Evolutionary conservation across 2,329 filamentous ascomycete genomes (phyloP), one percentile per base, ranked within the genome.

Genomic region (Xenoacremonium recifei): DNA sequence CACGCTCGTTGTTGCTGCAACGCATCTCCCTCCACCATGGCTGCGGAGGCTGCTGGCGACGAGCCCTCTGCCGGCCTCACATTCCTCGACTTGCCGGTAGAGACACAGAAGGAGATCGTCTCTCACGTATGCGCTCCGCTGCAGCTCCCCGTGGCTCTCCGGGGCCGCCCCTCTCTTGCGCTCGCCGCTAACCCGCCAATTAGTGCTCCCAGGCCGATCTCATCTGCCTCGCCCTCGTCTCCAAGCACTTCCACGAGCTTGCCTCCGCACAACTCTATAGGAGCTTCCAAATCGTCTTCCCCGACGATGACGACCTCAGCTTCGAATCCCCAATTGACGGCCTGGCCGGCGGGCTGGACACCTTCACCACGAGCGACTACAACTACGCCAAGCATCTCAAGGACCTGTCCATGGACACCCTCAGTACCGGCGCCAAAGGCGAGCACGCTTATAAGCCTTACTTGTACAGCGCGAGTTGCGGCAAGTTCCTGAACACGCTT

Each of bases 401-500:
- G 47, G 72, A 77, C 42, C 64, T 85, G 27, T 71, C 67, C 21
- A 68, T 85, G 45, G 79, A 82, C 48, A 79, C 77, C 1, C 61
- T 76, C 19, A 75, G 69, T 47, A 66, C 69, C 9, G 77, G 76
- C 7, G 59, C 66, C 39, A 76, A 76, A 57, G 76, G 71, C n/a
- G 76, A 81, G 50, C 57, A 63, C 15, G 69, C 73, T 17, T 79
- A 80, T 53, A 72, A 74, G 40, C 64, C 72, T 1, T 82, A 81
- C 48, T 65, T 75, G 6, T 77, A 76, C 53, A 75, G 65, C 41
- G 61, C 70, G 21, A 80, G 74, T 57, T 80, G 76, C 53, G 80
- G 80, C 38, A 84, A 81, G 63, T 82, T 84, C 42, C 70, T 85
- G 59, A 84, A 80, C 50, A 82, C 79, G 1, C 60, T 85, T 31